Evolutionary conservation across 129 eudicot species (phyloP), one percentile per base, ranked within the genome.

Genomic region (Solidago caesia): DNA sequence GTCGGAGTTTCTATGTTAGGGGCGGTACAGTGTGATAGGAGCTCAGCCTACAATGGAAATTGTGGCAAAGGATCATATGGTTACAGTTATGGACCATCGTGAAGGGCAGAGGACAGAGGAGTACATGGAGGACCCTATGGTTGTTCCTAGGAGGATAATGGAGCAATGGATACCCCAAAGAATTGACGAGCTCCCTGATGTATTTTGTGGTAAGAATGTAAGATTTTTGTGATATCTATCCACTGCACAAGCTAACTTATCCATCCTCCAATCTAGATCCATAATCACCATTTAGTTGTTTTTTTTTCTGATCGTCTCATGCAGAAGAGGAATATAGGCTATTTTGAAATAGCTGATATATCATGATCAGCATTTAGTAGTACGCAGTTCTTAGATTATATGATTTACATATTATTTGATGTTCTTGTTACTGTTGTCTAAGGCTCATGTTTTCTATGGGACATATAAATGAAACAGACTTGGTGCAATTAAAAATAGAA

Each of bases 21-120:
- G 99, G 81, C 84, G 99, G 41, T 95, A 84, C 70, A 95, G 99
- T 84, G 97, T 95, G 62, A 86, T 91, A 79, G 99, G 99, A 78
- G 96, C 99, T 75, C 99, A 95, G 74, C 99, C 99, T 46, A 77
- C 89, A 4, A 95, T 95, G 97, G 99, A 95, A 83, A 84, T 95
- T 73, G 96, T 95, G 79, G 99, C 99, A n/a, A 95, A 95, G 73
- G 95, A 87, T 81, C 87, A 87, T 81, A 51, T 79, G 84, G 99
- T 91, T 73, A 91, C 97, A 68, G 81, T 95, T 69, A 84, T 95
- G 89, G 99, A 95, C 77, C 99, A 95, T 79, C 82, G 73, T 39
- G 81, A 82, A 81, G 96, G 97, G 73, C 41, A 63, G 68, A 84
- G 76, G 64, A 87, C 87, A 5, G 97, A 88, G 78, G 86, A 88